Evolutionary conservation across 345 rosid genomes (phyloP), one percentile per base, ranked within the genome.

Genomic region (Odontarrhena argentea): DNA sequence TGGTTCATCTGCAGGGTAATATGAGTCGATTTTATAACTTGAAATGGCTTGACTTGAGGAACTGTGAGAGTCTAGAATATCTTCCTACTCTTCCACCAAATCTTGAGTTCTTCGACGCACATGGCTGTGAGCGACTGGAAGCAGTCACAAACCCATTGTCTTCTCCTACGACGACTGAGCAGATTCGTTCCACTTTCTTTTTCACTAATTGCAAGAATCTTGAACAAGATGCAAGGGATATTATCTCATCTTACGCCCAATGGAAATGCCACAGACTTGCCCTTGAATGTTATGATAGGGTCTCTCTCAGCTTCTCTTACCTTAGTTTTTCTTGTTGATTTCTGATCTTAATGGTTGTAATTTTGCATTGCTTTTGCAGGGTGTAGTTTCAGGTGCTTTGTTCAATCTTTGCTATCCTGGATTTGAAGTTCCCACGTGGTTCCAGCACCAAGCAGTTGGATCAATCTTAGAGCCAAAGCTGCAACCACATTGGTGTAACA

Each of bases 221-320:
- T 24, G 7, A 7, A 18, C 67, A 62, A 12, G 45, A 48, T 22
- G 55, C 67, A 11, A 62, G 42, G 55, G 55, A 62, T 1, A 11
- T 7, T 18, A 62, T 47, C 45, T 22, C 67, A 62, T 35, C 67
- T 7, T 62, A 62, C 13, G 55, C 55, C 2, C 55, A 47, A 22
- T 47, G 44, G 55, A 62, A 62, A 47, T 62, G 67, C 44, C 45
- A 62, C 1, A 30, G 34, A 18, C 45, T 47, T 47, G 55, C 67
- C 1, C 5, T 35, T 14, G 55, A 62, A 47, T 48, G 41, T 28
- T 53, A 42, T 7, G 12, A 51, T 26, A 40, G 36, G 57, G 68
- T 63, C 12, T 9, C 25, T 40, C 5, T 34, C 2, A 22, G 7
- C 2, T 45, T 18, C 9, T 11, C 1, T 14, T 6, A 6, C 14